Conservation (phyloP, 2,329 filamentous ascomycete genomes). For the Calonectria montana region DNA sequence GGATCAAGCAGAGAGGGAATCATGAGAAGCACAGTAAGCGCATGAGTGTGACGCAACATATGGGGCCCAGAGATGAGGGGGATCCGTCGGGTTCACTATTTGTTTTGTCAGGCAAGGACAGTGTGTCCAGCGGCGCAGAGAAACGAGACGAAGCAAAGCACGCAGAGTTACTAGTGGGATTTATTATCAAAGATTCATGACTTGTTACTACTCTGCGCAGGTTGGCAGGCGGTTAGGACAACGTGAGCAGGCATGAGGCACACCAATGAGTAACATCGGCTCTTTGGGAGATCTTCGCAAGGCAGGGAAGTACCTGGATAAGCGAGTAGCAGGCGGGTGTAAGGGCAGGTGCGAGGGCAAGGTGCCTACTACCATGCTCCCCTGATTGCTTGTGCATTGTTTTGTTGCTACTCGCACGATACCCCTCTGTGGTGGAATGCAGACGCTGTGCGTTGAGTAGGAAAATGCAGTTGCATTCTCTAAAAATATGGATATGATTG, state of each 20-base stretch:
- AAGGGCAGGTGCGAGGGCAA: slow-evolving; percentile 3
- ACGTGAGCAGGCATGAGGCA: neutral
- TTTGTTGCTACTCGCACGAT: neutral
- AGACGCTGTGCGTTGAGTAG: neutral
- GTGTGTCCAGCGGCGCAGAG: neutral
- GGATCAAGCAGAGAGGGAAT: neutral
- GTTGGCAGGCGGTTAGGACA: neutral
- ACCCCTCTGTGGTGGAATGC: neutral
- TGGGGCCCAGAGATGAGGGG: neutral
- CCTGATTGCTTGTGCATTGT: slow-evolving; percentile 1
- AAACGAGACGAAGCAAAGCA: neutral
- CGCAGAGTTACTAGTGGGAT: neutral
- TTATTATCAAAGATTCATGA: neutral
- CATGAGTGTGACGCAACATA: slow-evolving; percentile 10
- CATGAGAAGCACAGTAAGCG: neutral
- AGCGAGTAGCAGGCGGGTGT: slow-evolving; percentile 4
- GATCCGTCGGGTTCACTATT: neutral
- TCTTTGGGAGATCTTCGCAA: slow-evolving; percentile 12
- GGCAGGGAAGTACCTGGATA: slow-evolving; percentile 5
- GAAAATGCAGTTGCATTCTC: neutral
- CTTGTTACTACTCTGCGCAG: neutral
- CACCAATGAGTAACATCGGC: neutral
- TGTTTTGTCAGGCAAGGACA: neutral
- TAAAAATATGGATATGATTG: neutral
- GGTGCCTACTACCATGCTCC: neutral